Evolutionary conservation across 768 basidiomycete genomes (phyloP).

Genomic region (Xerocomellus chrysenteron): DNA sequence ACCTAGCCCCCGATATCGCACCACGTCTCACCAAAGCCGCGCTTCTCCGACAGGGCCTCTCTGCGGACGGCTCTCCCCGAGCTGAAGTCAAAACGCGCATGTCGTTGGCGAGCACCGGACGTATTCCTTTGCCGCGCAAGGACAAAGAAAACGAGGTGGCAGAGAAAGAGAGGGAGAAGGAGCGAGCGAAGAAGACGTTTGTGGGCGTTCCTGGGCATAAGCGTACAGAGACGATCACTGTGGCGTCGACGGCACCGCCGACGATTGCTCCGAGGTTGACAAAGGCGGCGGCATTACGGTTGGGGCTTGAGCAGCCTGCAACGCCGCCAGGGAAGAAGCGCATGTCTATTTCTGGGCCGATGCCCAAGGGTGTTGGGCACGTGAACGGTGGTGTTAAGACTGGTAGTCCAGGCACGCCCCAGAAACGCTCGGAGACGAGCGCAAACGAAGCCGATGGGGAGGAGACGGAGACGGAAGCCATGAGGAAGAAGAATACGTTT

Average conservation of each 20-base stretch:
- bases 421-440: slow-evolving; percentile 12
- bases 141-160: slow-evolving; percentile 36
- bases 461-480: slow-evolving; percentile 26
- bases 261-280: slow-evolving; percentile 72
- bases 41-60: slow-evolving; percentile 63
- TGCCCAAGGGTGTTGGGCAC: slow-evolving; percentile 6
- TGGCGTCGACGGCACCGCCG: slow-evolving; percentile 76
- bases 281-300: slow-evolving; percentile 66
- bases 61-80: slow-evolving; percentile 36
- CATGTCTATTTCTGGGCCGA: slow-evolving; percentile 29
- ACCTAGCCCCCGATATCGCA: slow-evolving; percentile 61
- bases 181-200: slow-evolving; percentile 62
- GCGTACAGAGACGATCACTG: slow-evolving; percentile 60
- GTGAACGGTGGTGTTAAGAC: slow-evolving; percentile 6
- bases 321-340: slow-evolving; percentile 39
- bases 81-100: slow-evolving; percentile 24
- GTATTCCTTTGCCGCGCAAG: slow-evolving; percentile 29
- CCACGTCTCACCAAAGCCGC: slow-evolving; percentile 79
- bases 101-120: slow-evolving; percentile 35
- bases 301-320: slow-evolving; percentile 51
- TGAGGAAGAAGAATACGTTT: slow-evolving; percentile 49
- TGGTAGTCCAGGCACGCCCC: slow-evolving; percentile 9
- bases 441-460: slow-evolving; percentile 31
- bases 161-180: slow-evolving; percentile 58
- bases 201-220: slow-evolving; percentile 83